Evolutionary conservation across 2,329 filamentous ascomycete species (phyloP), one percentile per base, ranked within the genome.

Genomic region (Colletotrichum siamense): DNA sequence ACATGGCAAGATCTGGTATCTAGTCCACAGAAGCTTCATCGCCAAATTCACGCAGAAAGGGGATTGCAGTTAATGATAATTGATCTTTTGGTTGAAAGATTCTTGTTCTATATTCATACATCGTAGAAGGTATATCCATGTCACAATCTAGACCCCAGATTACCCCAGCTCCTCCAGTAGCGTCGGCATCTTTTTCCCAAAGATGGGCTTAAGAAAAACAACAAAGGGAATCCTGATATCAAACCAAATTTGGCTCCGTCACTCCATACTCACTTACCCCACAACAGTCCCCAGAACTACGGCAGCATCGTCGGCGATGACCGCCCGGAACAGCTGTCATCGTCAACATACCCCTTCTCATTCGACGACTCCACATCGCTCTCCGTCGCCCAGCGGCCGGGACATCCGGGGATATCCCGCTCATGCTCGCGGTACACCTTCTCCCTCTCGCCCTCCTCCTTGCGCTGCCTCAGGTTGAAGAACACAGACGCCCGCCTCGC

Each of bases 321-420:
- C 30, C 73, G 70, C 10, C 73, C 73, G 2, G 73, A 76, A 39
- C 73, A 76, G 70, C 73, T 76, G 24, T 76, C 73, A 7, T 69
- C 70, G 32, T 77, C 75, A 8, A 77, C 66, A 24, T 77, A 77
- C 6, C 76, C 76, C 76, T 77, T 77, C 69, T 77, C 76, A 39
- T 77, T 77, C 13, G 66, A 59, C 8, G 76, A 77, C 26, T 77
- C 68, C 22, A 73, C 44, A 12, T 77, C 76, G 39, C 69, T 73
- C 73, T 77, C 76, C 15, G 63, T 73, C 61, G 76, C 69, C 76
- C 76, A 77, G 15, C 76, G 76, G 6, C 76, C 76, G 16, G 76
- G 76, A 61, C 76, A 77, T 9, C 74, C 69, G 34, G 76, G 74
- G 44, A 77, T 73, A 24, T 77, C 76, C 28, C 70, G 52, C 74